Evolutionary conservation across 805 yeast species (phyloP).

Genomic region (Wickerhamiella kurtzmanii): DNA sequence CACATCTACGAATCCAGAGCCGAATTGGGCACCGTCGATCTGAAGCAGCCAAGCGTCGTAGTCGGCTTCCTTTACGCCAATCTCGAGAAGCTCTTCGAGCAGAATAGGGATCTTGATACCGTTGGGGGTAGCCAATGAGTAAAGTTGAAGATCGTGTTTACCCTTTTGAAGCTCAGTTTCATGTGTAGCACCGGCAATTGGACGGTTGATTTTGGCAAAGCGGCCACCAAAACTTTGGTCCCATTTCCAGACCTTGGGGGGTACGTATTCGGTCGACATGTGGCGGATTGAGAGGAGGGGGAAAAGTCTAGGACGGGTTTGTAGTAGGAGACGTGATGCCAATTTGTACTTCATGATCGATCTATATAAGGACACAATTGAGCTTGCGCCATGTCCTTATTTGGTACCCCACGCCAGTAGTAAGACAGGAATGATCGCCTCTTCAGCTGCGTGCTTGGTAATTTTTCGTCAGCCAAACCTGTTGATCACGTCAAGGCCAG

Average conservation of each 20-base stretch:
- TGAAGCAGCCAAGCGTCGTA: neutral
- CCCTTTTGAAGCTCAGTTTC: neutral
- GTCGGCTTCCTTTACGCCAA: conserved; percentile 22
- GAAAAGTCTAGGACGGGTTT: neutral
- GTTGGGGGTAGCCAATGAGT: conserved; percentile 33
- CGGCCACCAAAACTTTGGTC: neutral
- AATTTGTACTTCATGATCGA: neutral
- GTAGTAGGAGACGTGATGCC: neutral
- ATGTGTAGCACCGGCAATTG: neutral
- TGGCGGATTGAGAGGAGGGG: too few relatives aligned
- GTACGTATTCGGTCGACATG: conserved; percentile 1
- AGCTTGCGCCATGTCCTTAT: too few relatives aligned
- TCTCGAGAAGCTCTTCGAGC: conserved; percentile 23
- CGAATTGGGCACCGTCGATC: neutral
- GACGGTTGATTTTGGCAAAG: neutral
- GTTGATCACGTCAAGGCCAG: neutral
- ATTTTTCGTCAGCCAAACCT: neutral
- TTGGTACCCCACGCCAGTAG: too few relatives aligned
- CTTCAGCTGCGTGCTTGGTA: neutral
- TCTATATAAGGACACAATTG: neutral
- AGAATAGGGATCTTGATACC: conserved; percentile 30
- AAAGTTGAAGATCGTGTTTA: conserved; percentile 19
- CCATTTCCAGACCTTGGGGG: neutral
- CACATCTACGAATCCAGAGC: conserved; percentile 36
- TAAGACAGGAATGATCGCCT: too few relatives aligned